Conservation (phyloP, 2,329 filamentous ascomycete species). For the Pyrenophora graminea region DNA sequence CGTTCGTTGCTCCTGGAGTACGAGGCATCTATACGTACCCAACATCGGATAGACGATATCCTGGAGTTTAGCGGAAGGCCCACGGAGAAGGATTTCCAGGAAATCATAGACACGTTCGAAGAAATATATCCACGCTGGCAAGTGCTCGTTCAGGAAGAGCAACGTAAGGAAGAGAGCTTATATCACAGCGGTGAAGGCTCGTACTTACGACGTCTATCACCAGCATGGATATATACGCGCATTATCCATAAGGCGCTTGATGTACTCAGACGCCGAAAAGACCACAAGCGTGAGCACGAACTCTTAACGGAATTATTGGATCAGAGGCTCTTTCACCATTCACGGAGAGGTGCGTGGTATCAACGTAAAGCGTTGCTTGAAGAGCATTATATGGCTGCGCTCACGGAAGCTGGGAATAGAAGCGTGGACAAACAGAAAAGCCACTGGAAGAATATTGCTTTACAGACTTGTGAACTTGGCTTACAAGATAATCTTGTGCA, state of each 20-base stretch:
- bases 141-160: slow-evolving; percentile 71
- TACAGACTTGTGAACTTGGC: slow-evolving; percentile 81
- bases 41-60: slow-evolving; percentile 79
- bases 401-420: slow-evolving; percentile 26
- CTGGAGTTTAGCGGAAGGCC: slow-evolving; percentile 78
- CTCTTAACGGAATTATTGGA: slow-evolving; percentile 74
- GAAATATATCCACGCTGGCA: slow-evolving; percentile 82
- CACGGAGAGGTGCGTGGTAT: slow-evolving; percentile 89
- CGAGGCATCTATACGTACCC: slow-evolving; percentile 80
- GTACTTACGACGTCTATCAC: slow-evolving; percentile 86
- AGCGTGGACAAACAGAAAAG: slow-evolving; percentile 70
- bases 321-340: slow-evolving; percentile 83
- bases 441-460: slow-evolving; percentile 77
- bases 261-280: slow-evolving; percentile 79
- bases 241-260: slow-evolving; percentile 86
- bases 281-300: slow-evolving; percentile 75
- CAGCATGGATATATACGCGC: slow-evolving; percentile 89
- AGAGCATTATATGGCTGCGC: slow-evolving; percentile 84
- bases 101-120: slow-evolving; percentile 73
- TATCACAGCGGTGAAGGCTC: slow-evolving; percentile 85
- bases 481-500: slow-evolving; percentile 89
- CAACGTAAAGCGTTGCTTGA: slow-evolving; percentile 92
- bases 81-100: slow-evolving; percentile 66
- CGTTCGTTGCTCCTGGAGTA: slow-evolving; percentile 80
- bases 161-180: slow-evolving; percentile 73